Evolutionary conservation across 805 yeast species (phyloP), one percentile per base, ranked within the genome.

Genomic region (Nematodospora valgi): DNA sequence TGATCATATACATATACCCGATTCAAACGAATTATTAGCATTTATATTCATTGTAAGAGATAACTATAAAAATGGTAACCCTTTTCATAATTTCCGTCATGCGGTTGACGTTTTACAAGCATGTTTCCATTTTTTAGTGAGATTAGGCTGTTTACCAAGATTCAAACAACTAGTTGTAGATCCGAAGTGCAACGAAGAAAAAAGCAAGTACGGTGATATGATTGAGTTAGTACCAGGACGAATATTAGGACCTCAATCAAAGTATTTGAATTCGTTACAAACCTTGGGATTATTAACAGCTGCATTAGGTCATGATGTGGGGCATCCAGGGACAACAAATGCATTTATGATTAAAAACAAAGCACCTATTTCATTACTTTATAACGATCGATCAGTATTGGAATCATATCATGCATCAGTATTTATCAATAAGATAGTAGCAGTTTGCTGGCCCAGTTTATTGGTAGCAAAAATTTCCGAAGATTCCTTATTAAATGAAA

Each of bases 241-340:
- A 20, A 22, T 27, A 22, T 10, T 22, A n/a, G 25, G 15, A 13
- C 25, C 10, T n/a, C 34, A 6, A 13, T 12, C 30, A 13, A 21
- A 21, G 13, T 28, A 28, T 54, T 47, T 64, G 32, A 62, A 54
- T 39, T 52, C 60, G 3, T 35, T 59, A 20, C 82, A 82, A 46
- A 67, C 72, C 2, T 60, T 84, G 30, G 75, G 83, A 2, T 59
- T 87, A 18, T 70, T 86, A 22, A 64, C 89, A 9, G 85, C 96
- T 0, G 93, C 96, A 1, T 62, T 89, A 27, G 98, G 98, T 34
- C 98, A 93, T 62, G 98, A 93, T 58, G 78, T 86, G 21, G 95
- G 96, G 15, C 98, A 93, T 58, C 98, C 98, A 0, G 98, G 98
- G 2, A 78, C 88, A n/a, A 87, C 95, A 10, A 86, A 87, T 56